Conservation (phyloP, 176 grass and related monocot species). For the Aegilops bicornis region DNA sequence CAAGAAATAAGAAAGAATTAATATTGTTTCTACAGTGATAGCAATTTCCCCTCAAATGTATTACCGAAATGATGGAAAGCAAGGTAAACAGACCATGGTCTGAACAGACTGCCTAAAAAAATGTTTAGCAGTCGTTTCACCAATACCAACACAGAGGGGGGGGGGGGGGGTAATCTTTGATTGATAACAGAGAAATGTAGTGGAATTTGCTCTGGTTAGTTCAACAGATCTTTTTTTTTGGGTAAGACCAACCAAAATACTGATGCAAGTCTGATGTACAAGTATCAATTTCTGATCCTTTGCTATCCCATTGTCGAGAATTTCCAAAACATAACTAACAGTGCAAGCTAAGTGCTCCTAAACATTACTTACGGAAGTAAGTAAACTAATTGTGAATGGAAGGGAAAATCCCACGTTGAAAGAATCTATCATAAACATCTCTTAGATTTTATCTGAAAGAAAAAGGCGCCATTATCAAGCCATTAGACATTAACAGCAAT, state of each 20-base stretch:
- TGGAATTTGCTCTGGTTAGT: not conserved
- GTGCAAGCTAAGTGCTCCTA: not conserved
- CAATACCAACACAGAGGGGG: not conserved
- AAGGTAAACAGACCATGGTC: not conserved
- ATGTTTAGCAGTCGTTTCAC: not conserved
- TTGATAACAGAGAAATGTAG: not conserved
- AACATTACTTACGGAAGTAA: not conserved
- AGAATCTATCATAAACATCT: not conserved
- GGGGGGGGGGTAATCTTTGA: not conserved
- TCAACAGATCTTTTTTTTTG: not conserved
- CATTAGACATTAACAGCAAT: slow-evolving; percentile 13
- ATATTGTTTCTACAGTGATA: not conserved
- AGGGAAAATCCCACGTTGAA: not conserved
- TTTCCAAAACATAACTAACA: not conserved
- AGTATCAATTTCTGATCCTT: not conserved
- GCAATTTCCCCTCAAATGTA: not conserved
- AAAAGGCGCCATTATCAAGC: not conserved
- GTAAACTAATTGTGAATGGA: not conserved
- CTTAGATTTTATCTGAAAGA: not conserved
- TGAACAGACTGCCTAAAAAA: not conserved
- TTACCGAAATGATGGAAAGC: not conserved
- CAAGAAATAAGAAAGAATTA: not conserved
- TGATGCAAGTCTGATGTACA: not conserved
- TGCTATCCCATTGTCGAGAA: not conserved
- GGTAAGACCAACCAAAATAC: not conserved